Conservation (phyloP, 2,329 filamentous ascomycete genomes). For the Cordyceps cicadae region DNA sequence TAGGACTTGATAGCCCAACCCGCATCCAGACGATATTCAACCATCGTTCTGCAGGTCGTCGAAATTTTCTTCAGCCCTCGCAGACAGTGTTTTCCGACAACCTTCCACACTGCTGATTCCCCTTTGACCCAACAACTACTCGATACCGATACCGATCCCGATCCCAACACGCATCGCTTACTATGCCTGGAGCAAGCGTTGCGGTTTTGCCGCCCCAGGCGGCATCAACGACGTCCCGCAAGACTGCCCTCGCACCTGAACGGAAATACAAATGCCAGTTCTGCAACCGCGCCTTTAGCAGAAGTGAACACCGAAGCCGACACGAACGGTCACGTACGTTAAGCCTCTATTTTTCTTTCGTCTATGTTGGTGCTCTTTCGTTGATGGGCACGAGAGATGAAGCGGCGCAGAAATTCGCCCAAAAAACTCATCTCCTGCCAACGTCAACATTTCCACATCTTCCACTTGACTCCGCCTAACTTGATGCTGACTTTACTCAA, state of each 20-base stretch:
- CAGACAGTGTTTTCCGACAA: constrained; percentile 15
- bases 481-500: constrained; percentile 7
- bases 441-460: neutral
- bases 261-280: constrained; percentile 99
- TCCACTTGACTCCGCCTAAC: no score
- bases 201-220: constrained; percentile 55
- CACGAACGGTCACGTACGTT: constrained; percentile 97
- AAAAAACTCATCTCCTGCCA: neutral
- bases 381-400: neutral
- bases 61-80: constrained; percentile 1
- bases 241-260: constrained; percentile 71
- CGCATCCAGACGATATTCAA: constrained; percentile 45
- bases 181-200: constrained; percentile 64
- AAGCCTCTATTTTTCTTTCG: constrained; percentile 5
- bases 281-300: constrained; percentile 93
- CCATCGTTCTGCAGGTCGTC: constrained; percentile 41
- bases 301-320: constrained; percentile 92
- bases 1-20: constrained; percentile 12
- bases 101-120: constrained; percentile 6
- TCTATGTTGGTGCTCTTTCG: neutral
- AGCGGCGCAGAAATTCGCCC: neutral
- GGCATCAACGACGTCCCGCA: constrained; percentile 64
- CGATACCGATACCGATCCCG: neutral
- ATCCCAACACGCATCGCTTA: constrained; percentile 16
- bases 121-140: neutral